Evolutionary conservation across 2,329 filamentous ascomycete species (phyloP).

Genomic region (Aspergillus vadensis): DNA sequence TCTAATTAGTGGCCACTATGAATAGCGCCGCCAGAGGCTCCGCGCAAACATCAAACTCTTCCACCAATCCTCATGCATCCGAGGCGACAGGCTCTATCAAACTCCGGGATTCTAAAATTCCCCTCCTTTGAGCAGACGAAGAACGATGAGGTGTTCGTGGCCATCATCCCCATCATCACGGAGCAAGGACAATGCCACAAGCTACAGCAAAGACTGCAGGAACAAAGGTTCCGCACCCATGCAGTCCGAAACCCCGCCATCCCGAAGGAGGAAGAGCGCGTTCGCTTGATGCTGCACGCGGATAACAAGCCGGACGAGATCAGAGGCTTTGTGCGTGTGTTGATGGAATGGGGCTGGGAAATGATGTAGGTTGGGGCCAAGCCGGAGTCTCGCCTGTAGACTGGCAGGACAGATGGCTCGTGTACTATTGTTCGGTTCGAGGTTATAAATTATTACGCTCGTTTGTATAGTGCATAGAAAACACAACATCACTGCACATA

Average conservation of each 20-base stretch:
- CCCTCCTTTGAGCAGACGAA: background rate
- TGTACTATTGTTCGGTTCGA: no score
- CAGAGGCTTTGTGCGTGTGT: background rate
- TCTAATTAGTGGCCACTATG: no score
- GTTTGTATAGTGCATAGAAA: no score
- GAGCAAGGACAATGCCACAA: background rate
- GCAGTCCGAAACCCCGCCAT: constrained; percentile 10
- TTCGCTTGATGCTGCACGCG: constrained; percentile 14
- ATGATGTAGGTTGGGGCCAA: background rate
- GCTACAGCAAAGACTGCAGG: background rate
- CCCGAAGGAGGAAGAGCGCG: constrained; percentile 1
- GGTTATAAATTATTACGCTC: no score
- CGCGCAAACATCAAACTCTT: constrained; percentile 1
- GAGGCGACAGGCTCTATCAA: no score
- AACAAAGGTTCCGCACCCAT: background rate
- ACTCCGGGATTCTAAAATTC: background rate
- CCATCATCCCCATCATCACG: constrained; percentile 10
- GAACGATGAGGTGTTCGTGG: background rate
- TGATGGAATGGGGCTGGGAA: constrained; percentile 9
- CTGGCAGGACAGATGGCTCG: no score
- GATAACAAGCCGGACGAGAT: constrained; percentile 11
- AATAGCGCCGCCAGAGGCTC: constrained; percentile 9
- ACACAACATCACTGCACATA: no score
- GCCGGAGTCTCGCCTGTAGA: no score
- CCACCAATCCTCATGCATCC: background rate